phyloP scores from a whole-genome alignment of 2,329 filamentous ascomycete species.

The Ophiostoma tasmaniense region DNA sequence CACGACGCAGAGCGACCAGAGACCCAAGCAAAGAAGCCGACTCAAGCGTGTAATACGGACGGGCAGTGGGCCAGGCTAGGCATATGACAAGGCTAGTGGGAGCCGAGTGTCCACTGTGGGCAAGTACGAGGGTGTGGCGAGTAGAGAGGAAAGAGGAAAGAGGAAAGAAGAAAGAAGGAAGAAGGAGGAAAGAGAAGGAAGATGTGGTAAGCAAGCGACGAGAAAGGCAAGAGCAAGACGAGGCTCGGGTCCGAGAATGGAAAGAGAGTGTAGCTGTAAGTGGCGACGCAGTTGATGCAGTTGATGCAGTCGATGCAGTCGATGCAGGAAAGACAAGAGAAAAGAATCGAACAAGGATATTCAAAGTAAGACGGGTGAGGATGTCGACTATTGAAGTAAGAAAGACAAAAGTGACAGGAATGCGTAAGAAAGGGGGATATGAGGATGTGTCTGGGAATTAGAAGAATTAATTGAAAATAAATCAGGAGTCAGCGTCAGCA shows the following conservation, averaged over 20 bases:
- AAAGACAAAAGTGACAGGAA: background rate
- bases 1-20: background rate
- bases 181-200: background rate
- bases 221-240: background rate
- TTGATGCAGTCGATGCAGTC: too few species aligned
- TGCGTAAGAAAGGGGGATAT: background rate
- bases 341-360: background rate
- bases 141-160: background rate
- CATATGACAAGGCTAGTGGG: conserved; percentile 15
- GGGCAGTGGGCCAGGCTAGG: conserved; percentile 10
- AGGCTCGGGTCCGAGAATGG: too few species aligned
- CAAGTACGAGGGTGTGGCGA: background rate
- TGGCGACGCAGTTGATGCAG: too few species aligned
- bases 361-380: background rate
- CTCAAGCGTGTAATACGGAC: too few species aligned
- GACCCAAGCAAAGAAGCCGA: too few species aligned
- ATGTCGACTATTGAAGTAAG: background rate
- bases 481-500: background rate
- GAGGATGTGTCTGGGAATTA: background rate
- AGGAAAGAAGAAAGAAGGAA: background rate
- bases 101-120: conserved; percentile 3
- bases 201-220: background rate
- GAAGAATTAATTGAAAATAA: background rate
- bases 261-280: too few species aligned
- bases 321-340: background rate